A percentile compares a stretch with the other conserved stretches of the same genome.
Conservation (phyloP, 257 asterid genomes). For the Solanum okadae region DNA sequence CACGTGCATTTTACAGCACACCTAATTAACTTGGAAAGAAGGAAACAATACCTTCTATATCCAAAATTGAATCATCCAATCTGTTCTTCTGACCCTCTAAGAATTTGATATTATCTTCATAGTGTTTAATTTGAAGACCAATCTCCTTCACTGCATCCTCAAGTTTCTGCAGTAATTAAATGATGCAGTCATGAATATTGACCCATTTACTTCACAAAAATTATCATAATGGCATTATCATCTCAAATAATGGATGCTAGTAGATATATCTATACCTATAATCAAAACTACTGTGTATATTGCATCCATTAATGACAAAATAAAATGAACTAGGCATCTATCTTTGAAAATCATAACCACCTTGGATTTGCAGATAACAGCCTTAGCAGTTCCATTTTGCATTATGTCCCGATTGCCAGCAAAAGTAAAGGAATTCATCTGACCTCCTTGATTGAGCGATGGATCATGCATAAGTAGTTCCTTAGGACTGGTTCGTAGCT, state of each 20-base stretch:
- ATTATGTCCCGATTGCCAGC: slow-evolving; percentile 4
- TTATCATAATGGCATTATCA: not conserved
- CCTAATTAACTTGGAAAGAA: not conserved
- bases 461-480: slow-evolving; percentile 16
- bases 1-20: not conserved
- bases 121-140: slow-evolving; percentile 58
- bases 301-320: not conserved
- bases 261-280: not conserved
- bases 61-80: slow-evolving; percentile 50
- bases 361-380: slow-evolving; percentile 27
- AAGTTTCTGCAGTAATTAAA: slow-evolving; percentile 39
- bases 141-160: slow-evolving; percentile 48
- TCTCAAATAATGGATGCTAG: not conserved
- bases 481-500: slow-evolving; percentile 13
- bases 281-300: not conserved
- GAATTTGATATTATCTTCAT: slow-evolving; percentile 48
- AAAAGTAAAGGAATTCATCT: slow-evolving; percentile 4
- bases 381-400: slow-evolving; percentile 21
- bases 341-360: slow-evolving; percentile 12
- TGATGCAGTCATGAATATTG: not conserved
- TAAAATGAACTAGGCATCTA: not conserved
- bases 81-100: slow-evolving; percentile 29
- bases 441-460: slow-evolving; percentile 10
- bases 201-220: not conserved
- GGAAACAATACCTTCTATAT: slow-evolving; percentile 38